Evolutionary conservation across 2,329 filamentous ascomycete species (phyloP), one percentile per base, ranked within the genome.

Genomic region (Rugonectria rugulosa): DNA sequence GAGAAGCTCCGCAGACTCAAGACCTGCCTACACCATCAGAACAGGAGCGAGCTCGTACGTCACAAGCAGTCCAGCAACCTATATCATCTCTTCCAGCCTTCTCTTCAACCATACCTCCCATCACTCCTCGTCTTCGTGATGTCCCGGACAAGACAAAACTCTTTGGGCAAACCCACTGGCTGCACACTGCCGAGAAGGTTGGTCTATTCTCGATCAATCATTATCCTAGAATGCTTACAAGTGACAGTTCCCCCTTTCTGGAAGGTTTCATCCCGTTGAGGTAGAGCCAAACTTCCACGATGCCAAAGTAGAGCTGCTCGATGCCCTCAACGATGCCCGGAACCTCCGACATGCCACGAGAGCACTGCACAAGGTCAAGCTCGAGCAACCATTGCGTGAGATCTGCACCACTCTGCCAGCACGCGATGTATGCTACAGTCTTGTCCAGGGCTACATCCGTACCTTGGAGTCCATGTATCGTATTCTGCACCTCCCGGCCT

Each of bases 121-220:
- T 63, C 21, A 55, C 48, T 31, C 64, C 66, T 21, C 58, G 66
- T 31, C 55, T 68, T 15, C 65, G 65, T 12, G 57, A 66, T 46
- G 59, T 68, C 17, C 65, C 65, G 2, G 65, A 68, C 32, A 68
- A 68, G 42, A 67, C 65, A 10, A 68, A 68, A 44, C 38, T 68
- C 6, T 68, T 68, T 36, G 65, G 65, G 15, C 65, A 68, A 50
- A 68, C 65, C 21, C 65, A 68, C 38, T 68, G 65, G 65, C 56
- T 68, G 12, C 65, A 68, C 27, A 67, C 62, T 5, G 65, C 65
- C 46, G 64, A 67, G 36, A 68, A 64, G 44, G 65, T 63, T 20
- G 17, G 41, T 27, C 11, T 4, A 26, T 11, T 7, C 8, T n/a
- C 6, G 19, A 19, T 4, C 5, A n/a, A n/a, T 27, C 24, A 27